Conservation (phyloP, 495 filamentous ascomycete species). For the Lindgomyces ingoldianus region DNA sequence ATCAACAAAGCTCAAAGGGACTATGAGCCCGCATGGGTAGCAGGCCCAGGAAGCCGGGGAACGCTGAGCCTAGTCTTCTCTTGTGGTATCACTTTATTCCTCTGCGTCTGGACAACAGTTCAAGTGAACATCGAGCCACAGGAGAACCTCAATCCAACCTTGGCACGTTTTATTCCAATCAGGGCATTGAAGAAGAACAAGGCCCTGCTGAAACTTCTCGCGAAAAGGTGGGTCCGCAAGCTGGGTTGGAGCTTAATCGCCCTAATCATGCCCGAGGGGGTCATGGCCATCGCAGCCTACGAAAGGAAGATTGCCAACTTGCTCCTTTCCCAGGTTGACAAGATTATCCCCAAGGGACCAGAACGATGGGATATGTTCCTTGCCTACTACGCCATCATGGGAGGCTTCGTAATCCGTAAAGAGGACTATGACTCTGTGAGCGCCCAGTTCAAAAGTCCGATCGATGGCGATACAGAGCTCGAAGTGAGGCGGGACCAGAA, state of each 20-base stretch:
- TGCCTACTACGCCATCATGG: conserved; percentile 17
- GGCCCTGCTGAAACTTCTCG: not conserved
- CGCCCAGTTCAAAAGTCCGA: not conserved
- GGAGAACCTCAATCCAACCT: conserved; percentile 5
- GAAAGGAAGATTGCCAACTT: not conserved
- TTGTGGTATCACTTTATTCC: conserved; percentile 10
- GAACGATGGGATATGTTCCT: conserved; percentile 7
- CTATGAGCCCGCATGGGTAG: not conserved
- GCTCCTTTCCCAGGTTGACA: not conserved
- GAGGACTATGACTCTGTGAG: not conserved
- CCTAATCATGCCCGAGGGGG: not conserved
- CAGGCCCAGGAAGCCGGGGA: conserved; percentile 1
- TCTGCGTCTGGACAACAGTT: conserved; percentile 15
- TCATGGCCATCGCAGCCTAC: conserved; percentile 5
- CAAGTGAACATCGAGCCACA: conserved; percentile 14
- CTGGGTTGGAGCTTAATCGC: not conserved
- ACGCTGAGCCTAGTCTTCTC: conserved; percentile 9
- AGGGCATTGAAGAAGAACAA: not conserved
- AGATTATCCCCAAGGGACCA: not conserved
- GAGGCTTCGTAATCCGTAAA: conserved; percentile 5
- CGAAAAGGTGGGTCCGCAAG: not conserved
- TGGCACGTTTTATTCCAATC: conserved; percentile 7
- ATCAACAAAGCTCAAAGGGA: not conserved
- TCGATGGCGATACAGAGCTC: not conserved
- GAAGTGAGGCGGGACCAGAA: not conserved